These are phyloP conservation scores for Blastobotrys elegans DNA, from an alignment of 1,139 yeast species.

Conservation along the genomic window DNA sequence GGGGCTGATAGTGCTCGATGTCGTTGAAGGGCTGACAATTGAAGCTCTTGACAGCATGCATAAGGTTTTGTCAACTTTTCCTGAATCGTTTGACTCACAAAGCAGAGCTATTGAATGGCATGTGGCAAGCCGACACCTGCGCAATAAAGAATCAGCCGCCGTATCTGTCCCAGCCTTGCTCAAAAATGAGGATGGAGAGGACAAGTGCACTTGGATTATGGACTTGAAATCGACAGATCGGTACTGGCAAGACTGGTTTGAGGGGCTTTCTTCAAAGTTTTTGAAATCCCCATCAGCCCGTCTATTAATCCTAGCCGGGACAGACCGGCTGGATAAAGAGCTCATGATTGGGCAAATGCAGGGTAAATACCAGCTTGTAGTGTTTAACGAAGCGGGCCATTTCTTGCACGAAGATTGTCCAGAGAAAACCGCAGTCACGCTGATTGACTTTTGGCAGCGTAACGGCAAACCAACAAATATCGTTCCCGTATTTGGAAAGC, in stretches of 20 bases:
- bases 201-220: slow-evolving; percentile 49
- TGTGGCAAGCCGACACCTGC: slow-evolving; percentile 45
- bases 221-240: slow-evolving; percentile 56
- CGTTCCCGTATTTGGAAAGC: slow-evolving; percentile 30
- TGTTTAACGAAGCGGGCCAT: slow-evolving; percentile 81
- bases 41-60: slow-evolving; percentile 65
- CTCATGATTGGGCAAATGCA: slow-evolving; percentile 97
- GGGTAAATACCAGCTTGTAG: slow-evolving; percentile 78
- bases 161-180: slow-evolving; percentile 63
- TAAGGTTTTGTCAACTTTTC: slow-evolving; percentile 55
- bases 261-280: slow-evolving; percentile 61
- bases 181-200: slow-evolving; percentile 6
- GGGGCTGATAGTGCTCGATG: slow-evolving; percentile 79
- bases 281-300: slow-evolving; percentile 55
- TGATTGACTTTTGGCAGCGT: slow-evolving; percentile 49
- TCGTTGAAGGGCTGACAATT: slow-evolving; percentile 89
- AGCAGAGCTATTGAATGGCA: slow-evolving; percentile 83
- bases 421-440: slow-evolving; percentile 46
- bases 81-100: slow-evolving; percentile 48
- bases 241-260: slow-evolving; percentile 84
- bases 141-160: slow-evolving; percentile 58
- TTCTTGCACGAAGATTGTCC: slow-evolving; percentile 91
- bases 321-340: slow-evolving; percentile 78
- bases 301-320: slow-evolving; percentile 78
- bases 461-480: slow-evolving; percentile 38